phyloP scores from a whole-genome alignment of 176 grass and related monocot species.

The Zea luxurians region DNA sequence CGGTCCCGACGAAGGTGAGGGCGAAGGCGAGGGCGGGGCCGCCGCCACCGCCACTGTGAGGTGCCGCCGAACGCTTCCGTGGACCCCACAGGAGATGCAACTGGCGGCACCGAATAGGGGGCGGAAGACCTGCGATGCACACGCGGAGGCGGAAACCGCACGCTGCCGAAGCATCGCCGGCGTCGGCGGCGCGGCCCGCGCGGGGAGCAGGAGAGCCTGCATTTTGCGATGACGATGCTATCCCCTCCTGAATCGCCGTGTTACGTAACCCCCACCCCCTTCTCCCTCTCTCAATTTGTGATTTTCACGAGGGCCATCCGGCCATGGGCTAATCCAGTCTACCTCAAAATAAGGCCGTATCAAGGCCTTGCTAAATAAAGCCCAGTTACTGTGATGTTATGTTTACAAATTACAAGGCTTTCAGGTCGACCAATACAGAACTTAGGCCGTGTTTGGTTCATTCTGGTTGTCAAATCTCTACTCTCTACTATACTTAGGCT shows the following conservation, averaged over 20 bases:
- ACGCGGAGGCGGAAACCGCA: neutral
- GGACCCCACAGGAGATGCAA: conserved; percentile 8
- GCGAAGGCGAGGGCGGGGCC: neutral
- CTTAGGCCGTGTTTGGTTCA: too few species aligned
- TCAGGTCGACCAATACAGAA: too few species aligned
- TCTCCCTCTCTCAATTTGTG: neutral
- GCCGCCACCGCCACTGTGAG: conserved; percentile 22
- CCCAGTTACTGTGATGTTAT: neutral
- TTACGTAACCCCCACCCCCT: neutral
- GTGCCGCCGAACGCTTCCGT: conserved; percentile 21
- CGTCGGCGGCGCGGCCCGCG: conserved; percentile 40
- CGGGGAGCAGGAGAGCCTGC: conserved; percentile 62
- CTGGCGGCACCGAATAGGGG: neutral
- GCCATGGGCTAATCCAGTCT: neutral
- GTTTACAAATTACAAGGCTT: neutral
- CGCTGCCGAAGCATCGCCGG: conserved; percentile 29
- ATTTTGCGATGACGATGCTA: conserved; percentile 48
- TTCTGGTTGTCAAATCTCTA: too few species aligned
- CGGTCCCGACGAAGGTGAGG: conserved; percentile 36
- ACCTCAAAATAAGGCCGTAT: neutral
- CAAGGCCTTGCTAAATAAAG: neutral
- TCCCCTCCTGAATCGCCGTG: neutral
- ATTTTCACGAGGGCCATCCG: neutral
- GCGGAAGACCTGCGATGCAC: neutral
- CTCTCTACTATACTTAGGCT: too few species aligned